phyloP scores from a whole-genome alignment of 2,329 filamentous ascomycete genomes.

The Sphaerulina vaccinii region DNA sequence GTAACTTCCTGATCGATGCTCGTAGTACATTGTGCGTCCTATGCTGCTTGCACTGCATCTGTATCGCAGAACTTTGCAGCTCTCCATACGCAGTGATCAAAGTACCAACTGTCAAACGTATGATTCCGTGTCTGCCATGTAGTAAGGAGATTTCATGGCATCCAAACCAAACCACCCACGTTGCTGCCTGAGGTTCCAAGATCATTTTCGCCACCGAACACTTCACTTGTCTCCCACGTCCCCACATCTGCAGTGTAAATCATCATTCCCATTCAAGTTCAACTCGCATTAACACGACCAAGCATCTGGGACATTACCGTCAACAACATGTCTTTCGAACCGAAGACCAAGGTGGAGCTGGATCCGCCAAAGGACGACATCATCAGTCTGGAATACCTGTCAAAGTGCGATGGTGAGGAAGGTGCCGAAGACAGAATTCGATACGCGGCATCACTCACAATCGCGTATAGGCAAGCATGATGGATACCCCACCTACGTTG shows the following conservation, averaged over 20 bases:
- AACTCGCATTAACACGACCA: conserved; percentile 3
- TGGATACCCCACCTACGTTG: conserved; percentile 58
- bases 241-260: neutral
- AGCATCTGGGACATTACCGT: conserved; percentile 1
- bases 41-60: too few relatives aligned
- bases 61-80: too few relatives aligned
- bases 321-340: conserved; percentile 60
- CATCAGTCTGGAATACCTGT: conserved; percentile 76
- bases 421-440: neutral
- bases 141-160: too few relatives aligned
- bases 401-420: conserved; percentile 74
- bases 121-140: too few relatives aligned
- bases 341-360: conserved; percentile 72
- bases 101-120: too few relatives aligned
- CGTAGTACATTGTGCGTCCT: too few relatives aligned
- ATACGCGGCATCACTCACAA: neutral
- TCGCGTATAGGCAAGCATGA: conserved; percentile 61
- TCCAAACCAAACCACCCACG: too few relatives aligned
- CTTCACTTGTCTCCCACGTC: too few relatives aligned
- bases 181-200: too few relatives aligned
- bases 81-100: too few relatives aligned
- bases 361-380: conserved; percentile 82
- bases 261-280: conserved; percentile 5
- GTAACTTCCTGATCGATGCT: too few relatives aligned
- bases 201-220: too few relatives aligned